These are phyloP conservation scores for Cronartium quercuum DNA, from an alignment of 1,284 basidiomycete genomes.

Conservation along the genomic window DNA sequence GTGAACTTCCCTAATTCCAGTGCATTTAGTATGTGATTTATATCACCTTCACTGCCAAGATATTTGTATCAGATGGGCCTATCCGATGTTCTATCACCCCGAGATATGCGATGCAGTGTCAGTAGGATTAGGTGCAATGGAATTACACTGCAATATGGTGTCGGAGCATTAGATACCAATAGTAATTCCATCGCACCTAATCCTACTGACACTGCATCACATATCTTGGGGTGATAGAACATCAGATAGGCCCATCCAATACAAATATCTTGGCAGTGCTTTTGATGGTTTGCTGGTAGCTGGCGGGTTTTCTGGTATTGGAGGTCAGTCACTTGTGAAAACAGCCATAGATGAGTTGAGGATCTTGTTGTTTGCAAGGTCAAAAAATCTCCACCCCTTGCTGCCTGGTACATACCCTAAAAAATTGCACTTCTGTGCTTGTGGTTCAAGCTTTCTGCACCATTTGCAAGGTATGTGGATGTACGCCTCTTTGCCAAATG, in stretches of 20 bases:
- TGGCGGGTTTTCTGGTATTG: not conserved
- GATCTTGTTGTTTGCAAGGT: not conserved
- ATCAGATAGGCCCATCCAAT: not conserved
- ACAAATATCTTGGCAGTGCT: too few relatives aligned
- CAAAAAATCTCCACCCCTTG: conserved; percentile 19
- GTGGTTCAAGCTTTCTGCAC: not conserved
- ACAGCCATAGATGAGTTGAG: not conserved
- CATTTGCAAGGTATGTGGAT: conserved; percentile 5
- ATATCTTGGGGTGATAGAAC: not conserved
- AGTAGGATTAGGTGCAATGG: too few relatives aligned
- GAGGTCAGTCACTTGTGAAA: not conserved
- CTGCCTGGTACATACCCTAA: not conserved
- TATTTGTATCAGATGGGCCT: too few relatives aligned
- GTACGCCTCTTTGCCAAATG: conserved; percentile 1
- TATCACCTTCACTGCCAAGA: too few relatives aligned
- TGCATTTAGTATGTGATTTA: not conserved
- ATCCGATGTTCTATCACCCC: not conserved
- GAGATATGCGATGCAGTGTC: too few relatives aligned
- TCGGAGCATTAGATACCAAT: too few relatives aligned
- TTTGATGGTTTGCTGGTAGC: too few relatives aligned
- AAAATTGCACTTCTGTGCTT: not conserved
- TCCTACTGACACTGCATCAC: not conserved
- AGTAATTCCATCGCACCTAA: not conserved
- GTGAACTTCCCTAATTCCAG: not conserved
- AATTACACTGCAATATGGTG: too few relatives aligned